These are phyloP conservation scores for Vaccinium myrtillus DNA, from an alignment of 148 eudicot species.

Conservation along the genomic window DNA sequence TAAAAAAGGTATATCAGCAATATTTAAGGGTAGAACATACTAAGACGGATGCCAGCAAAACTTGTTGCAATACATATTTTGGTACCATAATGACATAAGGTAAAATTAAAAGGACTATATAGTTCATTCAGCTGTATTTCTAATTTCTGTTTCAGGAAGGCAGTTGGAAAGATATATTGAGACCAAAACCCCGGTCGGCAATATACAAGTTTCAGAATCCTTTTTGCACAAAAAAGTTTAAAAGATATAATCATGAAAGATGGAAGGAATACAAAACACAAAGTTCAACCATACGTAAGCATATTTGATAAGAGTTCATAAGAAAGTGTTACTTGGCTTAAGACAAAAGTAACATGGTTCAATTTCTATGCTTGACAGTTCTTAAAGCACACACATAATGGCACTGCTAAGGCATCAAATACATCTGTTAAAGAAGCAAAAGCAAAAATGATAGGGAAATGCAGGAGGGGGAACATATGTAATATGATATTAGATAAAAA, in stretches of 20 bases:
- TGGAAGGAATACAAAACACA: neutral
- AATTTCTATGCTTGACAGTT: neutral
- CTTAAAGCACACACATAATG: neutral
- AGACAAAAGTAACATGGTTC: neutral
- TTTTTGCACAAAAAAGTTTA: neutral
- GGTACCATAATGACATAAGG: neutral
- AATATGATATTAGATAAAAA: neutral
- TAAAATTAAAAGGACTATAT: neutral
- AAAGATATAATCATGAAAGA: neutral
- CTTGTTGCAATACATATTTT: neutral
- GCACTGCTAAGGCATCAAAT: neutral
- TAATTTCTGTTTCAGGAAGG: neutral
- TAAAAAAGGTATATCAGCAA: neutral
- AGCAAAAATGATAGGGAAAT: neutral
- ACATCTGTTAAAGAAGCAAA: constrained; percentile 12
- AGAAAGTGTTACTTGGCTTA: neutral
- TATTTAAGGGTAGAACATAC: neutral
- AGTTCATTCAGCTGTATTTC: neutral
- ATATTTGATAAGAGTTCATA: neutral
- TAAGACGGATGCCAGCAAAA: neutral
- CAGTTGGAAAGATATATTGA: neutral
- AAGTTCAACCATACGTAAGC: neutral
- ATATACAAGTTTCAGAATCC: neutral
- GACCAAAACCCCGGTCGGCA: neutral
- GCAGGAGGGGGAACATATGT: neutral